phyloP scores from a whole-genome alignment of 306 rosid genomes.

The Ziziphus jujuba region DNA sequence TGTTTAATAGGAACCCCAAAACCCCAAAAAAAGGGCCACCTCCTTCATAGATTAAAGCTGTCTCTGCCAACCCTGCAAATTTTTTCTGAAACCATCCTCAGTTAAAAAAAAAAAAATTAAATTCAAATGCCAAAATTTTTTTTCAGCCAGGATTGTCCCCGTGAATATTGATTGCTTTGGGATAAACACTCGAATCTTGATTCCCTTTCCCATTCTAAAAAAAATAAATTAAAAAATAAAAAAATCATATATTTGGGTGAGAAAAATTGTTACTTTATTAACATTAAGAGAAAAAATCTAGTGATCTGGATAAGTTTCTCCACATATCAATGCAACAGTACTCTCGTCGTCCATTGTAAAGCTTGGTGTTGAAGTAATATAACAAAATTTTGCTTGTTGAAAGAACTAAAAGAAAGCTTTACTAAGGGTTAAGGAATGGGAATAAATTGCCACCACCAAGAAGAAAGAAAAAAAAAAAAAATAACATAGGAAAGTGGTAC shows the following conservation, averaged over 20 bases:
- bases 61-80: constrained; percentile 22
- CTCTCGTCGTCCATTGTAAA: not conserved
- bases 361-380: not conserved
- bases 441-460: not conserved
- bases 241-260: too few species aligned
- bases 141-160: constrained; percentile 25
- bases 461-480: not conserved
- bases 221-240: not conserved
- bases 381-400: constrained; percentile 13
- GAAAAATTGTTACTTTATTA: too few species aligned
- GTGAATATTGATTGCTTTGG: constrained; percentile 34
- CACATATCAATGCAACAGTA: too few species aligned
- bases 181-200: constrained; percentile 21
- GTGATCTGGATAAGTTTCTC: too few species aligned
- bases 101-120: constrained; percentile 21
- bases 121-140: constrained; percentile 17
- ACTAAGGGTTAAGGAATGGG: not conserved
- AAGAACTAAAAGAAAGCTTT: not conserved
- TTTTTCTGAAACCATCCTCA: constrained; percentile 17
- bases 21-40: constrained; percentile 12
- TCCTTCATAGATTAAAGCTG: constrained; percentile 34
- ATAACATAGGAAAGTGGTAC: not conserved
- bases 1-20: constrained; percentile 10
- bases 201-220: not conserved
- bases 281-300: too few species aligned